Conservation (phyloP, 2,329 filamentous ascomycete species). For the Colletotrichum zoysiae region DNA sequence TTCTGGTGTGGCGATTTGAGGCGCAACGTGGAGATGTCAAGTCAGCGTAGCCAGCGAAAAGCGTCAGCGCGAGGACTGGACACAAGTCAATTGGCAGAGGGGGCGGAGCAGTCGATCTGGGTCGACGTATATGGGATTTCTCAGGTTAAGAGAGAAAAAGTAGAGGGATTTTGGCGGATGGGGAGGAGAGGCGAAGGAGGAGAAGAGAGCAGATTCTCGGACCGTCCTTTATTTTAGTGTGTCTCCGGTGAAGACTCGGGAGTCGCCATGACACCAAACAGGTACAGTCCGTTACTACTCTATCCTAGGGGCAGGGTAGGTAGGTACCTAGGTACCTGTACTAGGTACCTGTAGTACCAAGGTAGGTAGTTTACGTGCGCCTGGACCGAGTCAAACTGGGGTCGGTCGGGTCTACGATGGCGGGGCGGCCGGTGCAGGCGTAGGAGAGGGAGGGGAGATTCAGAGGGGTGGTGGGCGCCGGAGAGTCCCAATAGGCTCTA, state of each 20-base stretch:
- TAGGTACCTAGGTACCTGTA: neutral
- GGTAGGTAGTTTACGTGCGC: neutral
- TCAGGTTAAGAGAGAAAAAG: constrained; percentile 9
- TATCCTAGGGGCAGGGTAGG: constrained; percentile 1
- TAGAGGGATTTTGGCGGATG: constrained; percentile 3
- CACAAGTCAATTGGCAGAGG: constrained; percentile 34
- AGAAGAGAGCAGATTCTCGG: constrained; percentile 35
- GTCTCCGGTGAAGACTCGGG: constrained; percentile 36
- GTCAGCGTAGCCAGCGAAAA: constrained; percentile 31
- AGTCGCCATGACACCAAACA: constrained; percentile 39
- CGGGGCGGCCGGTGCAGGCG: constrained; percentile 4
- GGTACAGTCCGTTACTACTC: too few relatives aligned
- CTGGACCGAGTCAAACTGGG: constrained; percentile 15
- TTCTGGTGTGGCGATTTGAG: constrained; percentile 31
- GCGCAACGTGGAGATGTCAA: constrained; percentile 11
- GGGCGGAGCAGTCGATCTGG: constrained; percentile 19
- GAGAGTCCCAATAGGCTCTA: constrained; percentile 3
- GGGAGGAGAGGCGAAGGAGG: constrained; percentile 29
- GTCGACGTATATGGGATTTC: constrained; percentile 17
- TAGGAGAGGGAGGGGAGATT: neutral
- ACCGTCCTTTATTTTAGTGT: constrained; percentile 40
- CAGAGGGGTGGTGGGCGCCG: neutral
- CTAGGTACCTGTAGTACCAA: neutral
- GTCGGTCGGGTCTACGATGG: constrained; percentile 6
- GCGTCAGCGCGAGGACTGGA: constrained; percentile 31